Base-by-base conservation (phyloP, 139 green algal species). In the Microglena sp. region DNA sequence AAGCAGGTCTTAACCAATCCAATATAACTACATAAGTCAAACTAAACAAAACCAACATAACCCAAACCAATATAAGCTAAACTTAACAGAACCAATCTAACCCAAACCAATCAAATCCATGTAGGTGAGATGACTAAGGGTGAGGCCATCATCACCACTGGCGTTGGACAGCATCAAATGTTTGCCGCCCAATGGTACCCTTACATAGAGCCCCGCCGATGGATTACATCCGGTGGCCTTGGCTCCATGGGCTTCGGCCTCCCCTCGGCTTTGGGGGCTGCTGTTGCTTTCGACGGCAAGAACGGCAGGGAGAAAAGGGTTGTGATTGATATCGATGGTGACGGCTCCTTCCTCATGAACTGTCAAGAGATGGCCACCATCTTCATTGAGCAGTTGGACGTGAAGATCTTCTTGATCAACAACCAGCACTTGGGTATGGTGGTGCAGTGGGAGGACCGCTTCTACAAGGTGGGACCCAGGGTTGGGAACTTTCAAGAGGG, bases 341-440 rank as follows among this genome's bases (percentile, higher is more conserved):
- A 99, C 64, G 92, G 94, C 53, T 90, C 77, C 26, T 99, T 98
- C 84, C 69, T 97, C 32, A 99, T 99, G 93, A 99, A 99, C 79
- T 81, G 81, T 54, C 81, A 90, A 80, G 92, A 99, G 86, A 78
- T 99, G 64, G 94, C 94, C 1, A 97, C 93, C 5, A 81, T 88
- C 22, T 77, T 74, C n/a, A 86, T 96, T 30, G 92, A 99, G 74
- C 78, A 89, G 71, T 79, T 99, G 58, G 83, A 93, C 43, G 82
- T 93, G 33, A 99, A 99, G 86, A 81, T 92, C 29, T 81, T 99
- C 75, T 90, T 99, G 67, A 77, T 99, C 15, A 99, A 99, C 86
- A 99, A 98, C 84, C 93, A 99, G 84, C 91, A 98, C 77, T 77
- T 99, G 68, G 94, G 94, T 68, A 99, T 99, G 94, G 94, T 99